Evolutionary conservation across 805 yeast species (phyloP), one percentile per base, ranked within the genome.

Genomic region (Myxozyma kluyveri): DNA sequence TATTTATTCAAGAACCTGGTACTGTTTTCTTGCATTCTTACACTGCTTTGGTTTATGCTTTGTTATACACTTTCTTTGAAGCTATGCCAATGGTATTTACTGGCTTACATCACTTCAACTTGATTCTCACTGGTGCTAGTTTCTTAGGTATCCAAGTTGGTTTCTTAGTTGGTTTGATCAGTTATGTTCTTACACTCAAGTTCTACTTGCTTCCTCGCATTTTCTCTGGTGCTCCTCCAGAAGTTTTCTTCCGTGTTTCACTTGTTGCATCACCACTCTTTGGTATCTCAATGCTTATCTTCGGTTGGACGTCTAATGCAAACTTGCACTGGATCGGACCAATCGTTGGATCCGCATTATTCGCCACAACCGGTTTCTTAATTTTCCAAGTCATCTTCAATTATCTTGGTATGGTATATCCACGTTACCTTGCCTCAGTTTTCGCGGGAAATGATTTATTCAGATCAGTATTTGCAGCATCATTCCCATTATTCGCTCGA

Each of bases 401-500:
- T 54, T 80, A 79, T 56, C 66, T 81, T 55, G 76, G 76, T 1
- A 66, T 69, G 51, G 70, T 78, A 4, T 81, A 76, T 63, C 75
- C 72, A 27, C 67, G 76, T 48, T 76, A 73, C 62, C 58, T 78
- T 56, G 84, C 83, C 1, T 79, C 84, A 0, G 83, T 77, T 1
- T 79, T 76, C 65, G 84, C 85, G 3, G 78, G 81, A 36, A 80
- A 79, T 61, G 77, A 71, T 35, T 66, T 81, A 23, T 72, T 74
- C 54, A 74, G 86, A 49, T 70, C 79, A 4, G 67, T 67, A 2
- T 73, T 76, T 59, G 86, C 83, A 1, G 79, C 80, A 54, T 77
- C 75, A 2, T 82, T 82, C 72, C 86, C 86, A 37, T 71, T 85
- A 46, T 83, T 85, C 65, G 85, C 86, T 3, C 63, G 72, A 35